Percentiles rank a stretch among this genome's conserved stretches.
Evolutionary conservation across 345 rosid species (phyloP).

Genomic region (Aquilaria malaccensis): DNA sequence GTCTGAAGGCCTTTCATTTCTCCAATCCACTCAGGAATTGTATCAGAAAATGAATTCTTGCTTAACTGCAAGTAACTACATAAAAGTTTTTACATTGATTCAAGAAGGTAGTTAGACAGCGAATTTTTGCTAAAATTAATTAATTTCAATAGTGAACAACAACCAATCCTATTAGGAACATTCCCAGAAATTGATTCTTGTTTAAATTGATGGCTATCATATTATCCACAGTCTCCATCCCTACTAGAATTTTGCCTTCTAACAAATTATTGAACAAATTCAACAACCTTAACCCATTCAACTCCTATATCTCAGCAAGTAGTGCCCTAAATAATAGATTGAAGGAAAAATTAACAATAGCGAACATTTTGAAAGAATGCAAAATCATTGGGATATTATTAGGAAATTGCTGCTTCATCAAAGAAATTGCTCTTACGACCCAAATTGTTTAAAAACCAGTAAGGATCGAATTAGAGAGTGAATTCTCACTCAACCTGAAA

Average conservation of each 20-base stretch:
- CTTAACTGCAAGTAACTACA: constrained; percentile 52
- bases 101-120: constrained; percentile 58
- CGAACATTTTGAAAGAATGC: constrained; percentile 64
- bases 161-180: constrained; percentile 67
- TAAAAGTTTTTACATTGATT: constrained; percentile 63
- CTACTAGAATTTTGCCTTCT: constrained; percentile 58
- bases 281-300: constrained; percentile 64
- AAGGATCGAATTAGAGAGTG: constrained; percentile 56
- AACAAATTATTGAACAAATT: constrained; percentile 69
- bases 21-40: constrained; percentile 70
- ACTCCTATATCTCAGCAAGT: constrained; percentile 61
- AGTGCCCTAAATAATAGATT: constrained; percentile 64
- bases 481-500: constrained; percentile 69
- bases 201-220: constrained; percentile 52
- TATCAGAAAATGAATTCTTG: constrained; percentile 50
- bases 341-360: constrained; percentile 52
- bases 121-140: constrained; percentile 69
- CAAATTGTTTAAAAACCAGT: constrained; percentile 77
- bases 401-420: constrained; percentile 57
- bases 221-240: constrained; percentile 52
- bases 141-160: constrained; percentile 53
- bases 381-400: constrained; percentile 70
- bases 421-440: constrained; percentile 60
- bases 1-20: constrained; percentile 63
- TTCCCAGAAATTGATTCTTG: constrained; percentile 44